A percentile compares a stretch with the other conserved stretches of the same genome.
Conservation (phyloP, 768 basidiomycete genomes). For the Russula vinacea region DNA sequence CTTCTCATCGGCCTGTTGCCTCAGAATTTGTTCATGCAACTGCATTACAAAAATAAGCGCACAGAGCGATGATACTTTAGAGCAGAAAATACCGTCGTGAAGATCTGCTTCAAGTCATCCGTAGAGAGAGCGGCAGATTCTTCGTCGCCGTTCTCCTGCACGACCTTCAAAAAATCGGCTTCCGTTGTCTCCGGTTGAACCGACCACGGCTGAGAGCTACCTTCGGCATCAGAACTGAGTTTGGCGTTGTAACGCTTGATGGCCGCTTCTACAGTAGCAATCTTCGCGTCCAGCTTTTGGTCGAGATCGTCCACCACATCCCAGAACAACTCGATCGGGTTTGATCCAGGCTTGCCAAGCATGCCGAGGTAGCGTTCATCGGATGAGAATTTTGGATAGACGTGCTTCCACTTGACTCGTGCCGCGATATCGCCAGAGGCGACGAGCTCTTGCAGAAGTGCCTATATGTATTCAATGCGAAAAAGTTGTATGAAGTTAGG, state of each 20-base stretch:
- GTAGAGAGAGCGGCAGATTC: conserved; percentile 46
- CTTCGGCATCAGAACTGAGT: conserved; percentile 33
- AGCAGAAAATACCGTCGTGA: conserved; percentile 49
- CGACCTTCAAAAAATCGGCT: conserved; percentile 56
- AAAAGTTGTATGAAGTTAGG: background rate
- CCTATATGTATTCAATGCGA: conserved; percentile 41
- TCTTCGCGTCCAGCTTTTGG: conserved; percentile 78
- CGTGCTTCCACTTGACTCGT: conserved; percentile 86
- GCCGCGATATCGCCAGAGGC: conserved; percentile 66
- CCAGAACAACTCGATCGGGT: conserved; percentile 96
- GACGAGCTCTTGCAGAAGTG: conserved; percentile 68
- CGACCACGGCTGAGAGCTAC: conserved; percentile 38
- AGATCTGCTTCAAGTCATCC: conserved; percentile 58
- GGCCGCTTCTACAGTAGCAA: conserved; percentile 60
- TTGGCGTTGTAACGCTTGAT: conserved; percentile 50
- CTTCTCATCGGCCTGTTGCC: conserved; percentile 82
- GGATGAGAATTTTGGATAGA: conserved; percentile 71
- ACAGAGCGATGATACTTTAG: background rate
- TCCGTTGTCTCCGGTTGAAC: conserved; percentile 58
- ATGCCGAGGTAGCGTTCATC: conserved; percentile 84
- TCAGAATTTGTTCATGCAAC: conserved; percentile 69
- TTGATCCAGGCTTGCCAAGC: conserved; percentile 91
- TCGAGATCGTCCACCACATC: conserved; percentile 85
- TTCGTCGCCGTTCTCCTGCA: conserved; percentile 56
- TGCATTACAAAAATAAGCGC: conserved; percentile 35